Evolutionary conservation across 2,329 filamentous ascomycete species (phyloP).

Genomic region (Rosellinia necatrix): DNA sequence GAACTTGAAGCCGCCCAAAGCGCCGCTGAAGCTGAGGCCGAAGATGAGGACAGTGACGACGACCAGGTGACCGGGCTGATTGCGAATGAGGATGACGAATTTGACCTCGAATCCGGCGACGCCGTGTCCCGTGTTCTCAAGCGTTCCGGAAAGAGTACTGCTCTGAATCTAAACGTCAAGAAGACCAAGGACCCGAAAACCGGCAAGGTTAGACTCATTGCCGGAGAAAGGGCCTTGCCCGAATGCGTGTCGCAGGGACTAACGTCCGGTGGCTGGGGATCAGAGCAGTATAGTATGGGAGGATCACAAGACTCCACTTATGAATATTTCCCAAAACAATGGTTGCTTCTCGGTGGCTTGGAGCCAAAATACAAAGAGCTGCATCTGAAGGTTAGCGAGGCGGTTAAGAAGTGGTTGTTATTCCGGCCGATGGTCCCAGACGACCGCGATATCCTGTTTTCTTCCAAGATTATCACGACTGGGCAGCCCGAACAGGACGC

Average conservation of each 20-base stretch:
- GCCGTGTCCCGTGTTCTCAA: constrained; percentile 2
- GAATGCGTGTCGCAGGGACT: constrained; percentile 67
- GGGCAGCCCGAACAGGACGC: constrained; percentile 49
- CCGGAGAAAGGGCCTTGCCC: constrained; percentile 17
- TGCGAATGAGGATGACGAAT: constrained; percentile 1
- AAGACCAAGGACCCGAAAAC: constrained; percentile 17
- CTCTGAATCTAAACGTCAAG: constrained; percentile 10
- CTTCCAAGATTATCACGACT: constrained; percentile 62
- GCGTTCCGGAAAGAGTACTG: constrained; percentile 15
- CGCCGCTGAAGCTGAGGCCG: constrained; percentile 19
- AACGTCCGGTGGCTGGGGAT: constrained; percentile 49
- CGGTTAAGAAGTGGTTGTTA: constrained; percentile 73
- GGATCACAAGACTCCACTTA: constrained; percentile 72
- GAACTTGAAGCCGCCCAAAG: constrained; percentile 43
- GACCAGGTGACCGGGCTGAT: not conserved
- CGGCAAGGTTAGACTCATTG: constrained; percentile 8
- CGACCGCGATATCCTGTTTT: constrained; percentile 72
- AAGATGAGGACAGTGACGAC: constrained; percentile 10
- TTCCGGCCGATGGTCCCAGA: constrained; percentile 76
- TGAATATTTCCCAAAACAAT: constrained; percentile 74
- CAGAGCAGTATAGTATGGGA: constrained; percentile 62
- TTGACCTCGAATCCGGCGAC: constrained; percentile 4
- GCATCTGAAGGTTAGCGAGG: constrained; percentile 70
- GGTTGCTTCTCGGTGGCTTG: constrained; percentile 75
- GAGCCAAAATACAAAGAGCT: constrained; percentile 73